Evolutionary conservation across 495 filamentous ascomycete genomes (phyloP).

Genomic region (Aspergillus asperescens): DNA sequence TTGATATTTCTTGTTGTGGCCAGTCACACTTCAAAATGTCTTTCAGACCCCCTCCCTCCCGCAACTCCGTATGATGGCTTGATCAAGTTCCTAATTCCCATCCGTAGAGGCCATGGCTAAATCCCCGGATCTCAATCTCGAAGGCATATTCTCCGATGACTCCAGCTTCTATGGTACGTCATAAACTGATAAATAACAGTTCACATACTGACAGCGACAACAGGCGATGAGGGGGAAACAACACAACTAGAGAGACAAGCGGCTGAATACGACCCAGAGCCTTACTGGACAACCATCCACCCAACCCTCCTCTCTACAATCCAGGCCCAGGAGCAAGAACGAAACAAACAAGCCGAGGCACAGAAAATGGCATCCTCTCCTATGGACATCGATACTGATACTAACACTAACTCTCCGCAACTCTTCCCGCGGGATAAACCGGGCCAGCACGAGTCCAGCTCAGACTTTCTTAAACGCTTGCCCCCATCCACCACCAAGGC

Average conservation of each 20-base stretch:
- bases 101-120: not conserved
- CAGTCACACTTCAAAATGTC: too few relatives aligned
- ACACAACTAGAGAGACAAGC: slow-evolving; percentile 30
- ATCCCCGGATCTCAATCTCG: not conserved
- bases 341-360: not conserved
- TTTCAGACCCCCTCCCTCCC: not conserved
- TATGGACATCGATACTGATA: slow-evolving; percentile 7
- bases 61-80: not conserved
- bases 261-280: slow-evolving; percentile 38
- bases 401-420: not conserved
- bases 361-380: slow-evolving; percentile 1
- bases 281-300: slow-evolving; percentile 42
- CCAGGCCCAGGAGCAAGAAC: slow-evolving; percentile 16
- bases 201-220: slow-evolving; percentile 2
- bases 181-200: not conserved
- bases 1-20: too few relatives aligned
- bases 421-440: slow-evolving; percentile 31
- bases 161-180: slow-evolving; percentile 66
- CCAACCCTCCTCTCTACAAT: slow-evolving; percentile 29
- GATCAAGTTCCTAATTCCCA: too few relatives aligned
- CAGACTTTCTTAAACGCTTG: slow-evolving; percentile 58
- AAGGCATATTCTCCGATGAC: slow-evolving; percentile 50
- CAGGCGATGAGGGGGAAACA: slow-evolving; percentile 51
- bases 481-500: slow-evolving; percentile 54
- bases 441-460: slow-evolving; percentile 52